Percentiles rank a stretch among this genome's conserved stretches.
These are phyloP conservation scores for Hippophae rhamnoides DNA, from an alignment of 306 rosid species.

Conservation along the genomic window DNA sequence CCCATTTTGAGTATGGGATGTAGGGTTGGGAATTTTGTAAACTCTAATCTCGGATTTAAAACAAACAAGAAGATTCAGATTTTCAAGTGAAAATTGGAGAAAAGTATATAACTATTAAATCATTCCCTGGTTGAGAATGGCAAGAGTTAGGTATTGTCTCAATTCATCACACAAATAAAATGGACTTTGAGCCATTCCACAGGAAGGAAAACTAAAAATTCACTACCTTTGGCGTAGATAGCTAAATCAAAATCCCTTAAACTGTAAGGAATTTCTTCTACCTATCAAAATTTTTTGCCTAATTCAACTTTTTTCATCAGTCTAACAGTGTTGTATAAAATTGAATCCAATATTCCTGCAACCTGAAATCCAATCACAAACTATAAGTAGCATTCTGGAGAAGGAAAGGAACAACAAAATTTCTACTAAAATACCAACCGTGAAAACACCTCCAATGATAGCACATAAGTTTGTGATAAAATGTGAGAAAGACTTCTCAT, in stretches of 20 bases:
- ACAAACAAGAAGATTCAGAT: too few relatives aligned
- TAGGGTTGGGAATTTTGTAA: too few relatives aligned
- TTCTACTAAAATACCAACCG: conserved; percentile 50
- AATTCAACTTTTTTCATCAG: conserved; percentile 72
- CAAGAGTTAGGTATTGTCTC: too few relatives aligned
- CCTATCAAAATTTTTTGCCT: conserved; percentile 74
- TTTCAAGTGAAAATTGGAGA: too few relatives aligned
- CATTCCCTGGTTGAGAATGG: too few relatives aligned
- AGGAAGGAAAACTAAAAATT: too few relatives aligned
- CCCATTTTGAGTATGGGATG: too few relatives aligned
- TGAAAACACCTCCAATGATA: conserved; percentile 92
- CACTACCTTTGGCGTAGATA: neutral
- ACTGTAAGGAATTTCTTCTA: conserved; percentile 18
- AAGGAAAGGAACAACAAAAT: neutral
- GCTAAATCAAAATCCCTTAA: conserved; percentile 26
- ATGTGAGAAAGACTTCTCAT: conserved; percentile 77
- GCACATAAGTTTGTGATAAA: conserved; percentile 89
- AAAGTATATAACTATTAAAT: too few relatives aligned
- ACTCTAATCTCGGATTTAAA: too few relatives aligned
- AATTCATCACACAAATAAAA: too few relatives aligned
- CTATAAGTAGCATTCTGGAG: conserved; percentile 5
- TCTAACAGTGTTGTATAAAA: conserved; percentile 71
- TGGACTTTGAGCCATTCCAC: too few relatives aligned
- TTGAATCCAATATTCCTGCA: conserved; percentile 88
- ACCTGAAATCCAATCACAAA: conserved; percentile 52